Evolutionary conservation across 2,329 filamentous ascomycete genomes (phyloP).

Genomic region (Xylariaceae sp.): DNA sequence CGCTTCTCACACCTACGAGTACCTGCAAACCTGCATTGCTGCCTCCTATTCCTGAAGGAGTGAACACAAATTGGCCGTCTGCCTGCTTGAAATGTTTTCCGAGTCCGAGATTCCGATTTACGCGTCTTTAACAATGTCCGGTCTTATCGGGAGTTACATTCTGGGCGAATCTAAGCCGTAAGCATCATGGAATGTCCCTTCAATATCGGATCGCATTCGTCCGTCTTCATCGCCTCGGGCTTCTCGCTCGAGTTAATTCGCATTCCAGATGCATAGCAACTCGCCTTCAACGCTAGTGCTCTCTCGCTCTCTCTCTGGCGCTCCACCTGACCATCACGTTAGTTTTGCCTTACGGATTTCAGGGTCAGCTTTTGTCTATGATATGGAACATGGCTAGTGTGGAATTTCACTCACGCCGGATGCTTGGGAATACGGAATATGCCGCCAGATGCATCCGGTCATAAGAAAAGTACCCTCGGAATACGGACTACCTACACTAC

Average conservation of each 20-base stretch:
- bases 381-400: not conserved
- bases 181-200: too few species aligned
- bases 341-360: not conserved
- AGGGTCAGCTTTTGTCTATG: not conserved
- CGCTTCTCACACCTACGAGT: not conserved
- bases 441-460: not conserved
- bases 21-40: not conserved
- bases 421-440: too few species aligned
- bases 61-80: too few species aligned
- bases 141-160: not conserved
- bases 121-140: not conserved
- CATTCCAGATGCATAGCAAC: too few species aligned
- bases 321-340: not conserved
- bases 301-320: not conserved
- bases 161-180: too few species aligned
- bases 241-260: too few species aligned
- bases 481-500: too few species aligned
- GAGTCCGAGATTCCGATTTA: not conserved
- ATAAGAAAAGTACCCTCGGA: too few species aligned
- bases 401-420: not conserved
- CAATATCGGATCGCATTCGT: too few species aligned
- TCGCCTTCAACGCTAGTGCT: not conserved
- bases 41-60: not conserved
- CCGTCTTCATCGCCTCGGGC: too few species aligned
- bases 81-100: not conserved